Evolutionary conservation across 805 yeast species (phyloP).

Genomic region (Schwanniomyces pseudopolymorphus): DNA sequence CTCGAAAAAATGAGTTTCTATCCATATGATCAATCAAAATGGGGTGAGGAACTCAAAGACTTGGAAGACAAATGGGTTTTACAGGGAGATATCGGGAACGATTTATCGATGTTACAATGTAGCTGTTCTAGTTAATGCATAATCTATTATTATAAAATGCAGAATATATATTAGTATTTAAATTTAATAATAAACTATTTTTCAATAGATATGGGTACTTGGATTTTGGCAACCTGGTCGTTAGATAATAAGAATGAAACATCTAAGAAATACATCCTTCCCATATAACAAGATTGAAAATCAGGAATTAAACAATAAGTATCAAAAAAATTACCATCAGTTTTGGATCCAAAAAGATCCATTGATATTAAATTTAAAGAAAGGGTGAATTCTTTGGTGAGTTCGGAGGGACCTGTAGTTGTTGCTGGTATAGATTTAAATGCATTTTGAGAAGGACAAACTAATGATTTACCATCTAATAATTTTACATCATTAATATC

Average conservation of each 20-base stretch:
- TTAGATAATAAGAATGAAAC: conserved; percentile 18
- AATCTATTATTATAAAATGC: background rate
- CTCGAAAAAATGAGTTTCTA: conserved; percentile 67
- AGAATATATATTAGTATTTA: background rate
- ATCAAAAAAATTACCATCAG: conserved; percentile 15
- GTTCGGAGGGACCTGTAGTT: conserved; percentile 2
- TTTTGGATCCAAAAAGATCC: background rate
- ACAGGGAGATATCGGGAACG: conserved; percentile 50
- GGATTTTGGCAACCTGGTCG: conserved; percentile 20
- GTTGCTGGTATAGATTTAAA: conserved; percentile 9
- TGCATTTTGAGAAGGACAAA: background rate
- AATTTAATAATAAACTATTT: conserved; percentile 9
- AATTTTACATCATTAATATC: conserved; percentile 14
- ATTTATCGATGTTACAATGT: conserved; percentile 65
- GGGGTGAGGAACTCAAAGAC: conserved; percentile 67
- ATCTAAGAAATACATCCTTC: conserved; percentile 31
- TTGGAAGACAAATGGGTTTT: conserved; percentile 53
- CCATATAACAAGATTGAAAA: conserved; percentile 35
- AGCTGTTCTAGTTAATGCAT: conserved; percentile 56
- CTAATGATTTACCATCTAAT: background rate
- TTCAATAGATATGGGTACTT: conserved; percentile 30
- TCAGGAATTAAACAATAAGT: conserved; percentile 33
- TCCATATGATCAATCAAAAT: conserved; percentile 68
- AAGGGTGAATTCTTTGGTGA: conserved; percentile 12
- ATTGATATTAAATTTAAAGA: conserved; percentile 12